These are phyloP conservation scores for Petunia hybrid DNA, from an alignment of 305 asterid genomes.

Conservation along the genomic window DNA sequence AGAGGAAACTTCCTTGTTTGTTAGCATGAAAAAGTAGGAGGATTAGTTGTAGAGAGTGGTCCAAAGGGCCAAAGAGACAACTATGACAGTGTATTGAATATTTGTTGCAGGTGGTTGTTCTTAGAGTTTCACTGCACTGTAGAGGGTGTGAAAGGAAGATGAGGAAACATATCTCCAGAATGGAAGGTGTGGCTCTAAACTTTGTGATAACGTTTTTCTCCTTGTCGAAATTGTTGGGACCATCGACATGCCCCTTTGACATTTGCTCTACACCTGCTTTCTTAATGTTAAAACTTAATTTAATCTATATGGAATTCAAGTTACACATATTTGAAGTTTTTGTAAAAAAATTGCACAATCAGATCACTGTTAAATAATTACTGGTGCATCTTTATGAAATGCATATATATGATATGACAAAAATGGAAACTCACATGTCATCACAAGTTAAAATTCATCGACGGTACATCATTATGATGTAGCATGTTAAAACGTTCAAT, in stretches of 20 bases:
- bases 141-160: slow-evolving; percentile 91
- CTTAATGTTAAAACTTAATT: background rate
- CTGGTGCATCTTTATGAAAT: no score
- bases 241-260: background rate
- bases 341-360: background rate
- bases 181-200: slow-evolving; percentile 66
- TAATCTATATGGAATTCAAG: no score
- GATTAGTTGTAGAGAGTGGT: slow-evolving; percentile 27
- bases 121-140: slow-evolving; percentile 92
- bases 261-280: background rate
- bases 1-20: slow-evolving; percentile 3
- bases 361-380: background rate
- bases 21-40: slow-evolving; percentile 30
- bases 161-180: slow-evolving; percentile 89
- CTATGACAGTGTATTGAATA: slow-evolving; percentile 31
- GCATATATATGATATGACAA: background rate
- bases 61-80: background rate
- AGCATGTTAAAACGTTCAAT: no score
- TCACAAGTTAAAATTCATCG: background rate
- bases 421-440: background rate
- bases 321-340: no score
- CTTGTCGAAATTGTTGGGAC: background rate
- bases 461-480: background rate
- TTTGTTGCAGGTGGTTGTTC: slow-evolving; percentile 77
- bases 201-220: background rate